Conservation (phyloP, 2,329 filamentous ascomycete species). For the Sclerotinia trifoliorum region DNA sequence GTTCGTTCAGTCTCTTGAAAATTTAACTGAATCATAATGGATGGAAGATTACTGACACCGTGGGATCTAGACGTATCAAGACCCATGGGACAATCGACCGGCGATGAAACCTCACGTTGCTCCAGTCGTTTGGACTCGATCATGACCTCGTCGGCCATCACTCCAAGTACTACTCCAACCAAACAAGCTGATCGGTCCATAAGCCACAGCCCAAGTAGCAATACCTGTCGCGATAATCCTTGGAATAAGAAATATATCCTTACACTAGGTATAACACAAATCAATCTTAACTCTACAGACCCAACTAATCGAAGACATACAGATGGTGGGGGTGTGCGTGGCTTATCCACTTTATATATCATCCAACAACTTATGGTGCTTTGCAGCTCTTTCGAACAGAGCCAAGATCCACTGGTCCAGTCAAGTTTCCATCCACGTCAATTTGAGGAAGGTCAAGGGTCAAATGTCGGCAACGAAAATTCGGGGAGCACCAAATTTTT, state of each 20-base stretch:
- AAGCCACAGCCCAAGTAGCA: slow-evolving; percentile 4
- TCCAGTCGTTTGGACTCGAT: slow-evolving; percentile 2
- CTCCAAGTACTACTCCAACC: not conserved
- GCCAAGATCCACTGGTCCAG: not conserved
- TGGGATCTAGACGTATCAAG: not conserved
- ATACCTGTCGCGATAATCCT: not conserved
- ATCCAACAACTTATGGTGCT: not conserved
- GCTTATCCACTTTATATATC: not conserved
- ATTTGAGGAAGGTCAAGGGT: not conserved
- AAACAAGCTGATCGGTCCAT: not conserved
- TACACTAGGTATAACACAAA: not conserved
- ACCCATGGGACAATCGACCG: not conserved
- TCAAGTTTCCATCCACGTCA: not conserved
- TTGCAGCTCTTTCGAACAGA: slow-evolving; percentile 3
- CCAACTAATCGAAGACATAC: not conserved
- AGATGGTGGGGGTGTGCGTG: slow-evolving; percentile 9
- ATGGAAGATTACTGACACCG: not conserved
- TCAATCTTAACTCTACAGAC: not conserved
- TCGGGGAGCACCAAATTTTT: not conserved
- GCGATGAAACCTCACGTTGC: not conserved
- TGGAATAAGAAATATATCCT: not conserved
- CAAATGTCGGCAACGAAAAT: not conserved
- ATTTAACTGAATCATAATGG: not conserved
- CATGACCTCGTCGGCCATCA: not conserved
- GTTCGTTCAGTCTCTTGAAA: not conserved